Percentiles rank a stretch among this genome's conserved stretches.
phyloP scores from a whole-genome alignment of 164 flowering plant species.

The Vitis labrusca region DNA sequence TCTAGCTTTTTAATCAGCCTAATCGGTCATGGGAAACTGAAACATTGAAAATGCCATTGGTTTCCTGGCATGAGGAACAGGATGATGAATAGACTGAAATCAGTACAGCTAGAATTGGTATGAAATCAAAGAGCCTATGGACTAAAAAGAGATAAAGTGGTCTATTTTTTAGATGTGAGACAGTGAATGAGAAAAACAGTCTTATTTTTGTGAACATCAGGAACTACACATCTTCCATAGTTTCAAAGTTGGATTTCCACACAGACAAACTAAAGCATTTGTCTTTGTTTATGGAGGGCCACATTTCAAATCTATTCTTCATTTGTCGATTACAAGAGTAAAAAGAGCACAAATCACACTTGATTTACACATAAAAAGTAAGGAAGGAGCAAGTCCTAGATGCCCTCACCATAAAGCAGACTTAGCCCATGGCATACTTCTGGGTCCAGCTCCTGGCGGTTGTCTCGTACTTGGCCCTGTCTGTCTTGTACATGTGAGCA shows the following conservation, averaged over 20 bases:
- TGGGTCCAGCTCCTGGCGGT: slow-evolving; percentile 66
- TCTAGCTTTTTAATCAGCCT: too few relatives aligned
- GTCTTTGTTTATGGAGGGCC: not conserved
- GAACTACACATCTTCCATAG: not conserved
- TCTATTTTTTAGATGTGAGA: too few relatives aligned
- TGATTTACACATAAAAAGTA: slow-evolving; percentile 14
- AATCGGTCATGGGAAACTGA: too few relatives aligned
- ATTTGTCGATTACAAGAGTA: slow-evolving; percentile 12
- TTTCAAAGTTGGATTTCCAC: not conserved
- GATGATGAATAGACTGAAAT: too few relatives aligned
- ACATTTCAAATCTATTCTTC: slow-evolving; percentile 2
- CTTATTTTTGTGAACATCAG: not conserved
- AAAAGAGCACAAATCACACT: slow-evolving; percentile 12
- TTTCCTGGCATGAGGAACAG: too few relatives aligned
- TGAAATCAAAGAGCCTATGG: not conserved
- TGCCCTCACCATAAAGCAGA: not conserved
- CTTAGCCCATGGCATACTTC: slow-evolving; percentile 58
- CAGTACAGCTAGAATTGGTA: not conserved
- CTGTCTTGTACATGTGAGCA: slow-evolving; percentile 57
- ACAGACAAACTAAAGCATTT: not conserved
- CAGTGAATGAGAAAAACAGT: too few relatives aligned
- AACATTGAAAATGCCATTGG: too few relatives aligned
- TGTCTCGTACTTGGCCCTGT: slow-evolving; percentile 48
- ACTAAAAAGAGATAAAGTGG: not conserved
- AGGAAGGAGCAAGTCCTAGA: not conserved